Percentiles rank a stretch among this genome's conserved stretches.
These are phyloP conservation scores for Puccinia horiana DNA, from an alignment of 1,284 basidiomycete species.

Conservation along the genomic window DNA sequence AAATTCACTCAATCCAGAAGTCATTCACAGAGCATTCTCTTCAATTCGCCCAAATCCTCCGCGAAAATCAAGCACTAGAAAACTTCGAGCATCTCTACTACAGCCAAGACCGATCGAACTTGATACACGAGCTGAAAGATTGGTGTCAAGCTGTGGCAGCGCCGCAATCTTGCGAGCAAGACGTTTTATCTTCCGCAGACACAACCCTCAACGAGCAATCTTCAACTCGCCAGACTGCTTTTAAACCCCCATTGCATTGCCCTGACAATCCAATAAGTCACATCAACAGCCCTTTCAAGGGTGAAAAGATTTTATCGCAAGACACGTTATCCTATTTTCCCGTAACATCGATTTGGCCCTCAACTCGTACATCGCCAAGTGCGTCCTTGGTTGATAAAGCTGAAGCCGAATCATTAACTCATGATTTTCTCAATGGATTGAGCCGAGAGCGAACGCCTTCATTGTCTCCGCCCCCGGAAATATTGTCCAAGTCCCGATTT, in stretches of 20 bases:
- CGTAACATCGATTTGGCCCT: background rate
- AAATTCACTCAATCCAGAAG: constrained; percentile 11
- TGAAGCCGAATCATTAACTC: background rate
- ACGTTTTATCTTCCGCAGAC: constrained; percentile 30
- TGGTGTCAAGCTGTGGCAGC: constrained; percentile 8
- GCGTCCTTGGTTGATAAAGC: background rate
- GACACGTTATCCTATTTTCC: background rate
- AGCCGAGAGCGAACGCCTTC: constrained; percentile 25
- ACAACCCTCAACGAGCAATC: constrained; percentile 33
- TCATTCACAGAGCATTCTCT: constrained; percentile 5
- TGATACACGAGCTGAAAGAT: background rate
- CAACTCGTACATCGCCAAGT: background rate
- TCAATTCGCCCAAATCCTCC: constrained; percentile 15
- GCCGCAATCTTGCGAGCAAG: background rate
- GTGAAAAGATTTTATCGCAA: background rate
- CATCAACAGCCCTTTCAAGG: background rate
- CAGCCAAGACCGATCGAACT: background rate
- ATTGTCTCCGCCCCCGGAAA: constrained; percentile 24
- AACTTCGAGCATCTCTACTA: background rate
- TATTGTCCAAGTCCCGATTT: background rate
- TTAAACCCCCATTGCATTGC: background rate
- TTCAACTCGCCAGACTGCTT: background rate
- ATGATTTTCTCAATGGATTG: background rate
- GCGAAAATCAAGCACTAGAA: constrained; percentile 11
- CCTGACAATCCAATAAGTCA: background rate